These are phyloP conservation scores for Gleditsia sinensis DNA, from an alignment of 306 rosid genomes.

Conservation along the genomic window DNA sequence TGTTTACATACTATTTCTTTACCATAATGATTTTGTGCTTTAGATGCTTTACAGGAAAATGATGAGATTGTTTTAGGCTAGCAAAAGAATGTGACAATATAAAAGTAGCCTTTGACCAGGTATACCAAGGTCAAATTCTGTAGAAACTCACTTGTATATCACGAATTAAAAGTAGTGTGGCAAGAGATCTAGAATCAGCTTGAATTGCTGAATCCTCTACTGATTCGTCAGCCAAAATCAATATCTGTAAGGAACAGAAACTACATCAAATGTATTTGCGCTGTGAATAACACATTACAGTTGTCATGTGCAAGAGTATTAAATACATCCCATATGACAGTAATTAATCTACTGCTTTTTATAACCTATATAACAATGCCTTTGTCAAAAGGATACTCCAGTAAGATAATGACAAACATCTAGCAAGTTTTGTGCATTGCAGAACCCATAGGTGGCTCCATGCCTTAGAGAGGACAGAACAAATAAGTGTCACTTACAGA, in stretches of 20 bases:
- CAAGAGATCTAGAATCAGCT: slow-evolving; percentile 98
- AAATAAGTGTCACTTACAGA: slow-evolving; percentile 61
- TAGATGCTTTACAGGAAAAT: slow-evolving; percentile 16
- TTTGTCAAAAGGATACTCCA: slow-evolving; percentile 23
- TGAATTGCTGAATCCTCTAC: slow-evolving; percentile 96
- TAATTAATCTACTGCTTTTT: slow-evolving; percentile 1
- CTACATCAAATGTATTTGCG: slow-evolving; percentile 31
- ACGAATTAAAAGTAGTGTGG: slow-evolving; percentile 86
- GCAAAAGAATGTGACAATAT: neutral
- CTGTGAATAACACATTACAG: slow-evolving; percentile 13
- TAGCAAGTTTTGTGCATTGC: neutral
- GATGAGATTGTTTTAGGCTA: neutral
- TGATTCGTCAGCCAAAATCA: slow-evolving; percentile 94
- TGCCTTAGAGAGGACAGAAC: slow-evolving; percentile 13
- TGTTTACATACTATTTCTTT: slow-evolving; percentile 24
- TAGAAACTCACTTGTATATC: slow-evolving; percentile 76
- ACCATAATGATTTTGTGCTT: slow-evolving; percentile 1
- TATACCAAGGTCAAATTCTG: slow-evolving; percentile 19
- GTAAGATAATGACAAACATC: slow-evolving; percentile 12
- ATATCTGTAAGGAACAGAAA: slow-evolving; percentile 54
- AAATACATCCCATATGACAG: slow-evolving; percentile 19
- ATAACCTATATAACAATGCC: neutral
- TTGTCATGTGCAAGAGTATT: neutral
- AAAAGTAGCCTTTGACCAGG: neutral
- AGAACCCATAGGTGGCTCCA: slow-evolving; percentile 11